Percentiles rank a stretch among this genome's conserved stretches.
phyloP scores from a whole-genome alignment of 2,329 filamentous ascomycete species.

The Alternaria incomplexa region DNA sequence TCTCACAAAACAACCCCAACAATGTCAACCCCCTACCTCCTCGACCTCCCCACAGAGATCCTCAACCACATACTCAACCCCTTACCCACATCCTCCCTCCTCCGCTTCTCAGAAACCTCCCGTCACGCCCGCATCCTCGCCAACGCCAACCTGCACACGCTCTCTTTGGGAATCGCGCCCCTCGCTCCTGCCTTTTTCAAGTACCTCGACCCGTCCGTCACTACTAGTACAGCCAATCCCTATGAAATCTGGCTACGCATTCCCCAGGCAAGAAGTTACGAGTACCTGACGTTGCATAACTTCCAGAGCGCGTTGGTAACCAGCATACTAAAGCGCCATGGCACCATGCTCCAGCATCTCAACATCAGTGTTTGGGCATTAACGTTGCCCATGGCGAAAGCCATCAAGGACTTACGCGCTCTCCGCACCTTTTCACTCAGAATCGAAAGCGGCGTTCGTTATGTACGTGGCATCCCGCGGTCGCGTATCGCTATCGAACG shows the following conservation, averaged over 20 bases:
- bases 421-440: constrained; percentile 32
- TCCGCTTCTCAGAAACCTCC: constrained; percentile 44
- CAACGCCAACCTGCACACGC: constrained; percentile 56
- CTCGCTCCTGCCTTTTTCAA: not conserved
- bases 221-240: not conserved
- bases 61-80: constrained; percentile 40
- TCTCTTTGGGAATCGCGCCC: constrained; percentile 78
- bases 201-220: constrained; percentile 46
- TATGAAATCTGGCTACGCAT: constrained; percentile 3
- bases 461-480: constrained; percentile 17
- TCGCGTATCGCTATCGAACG: constrained; percentile 8
- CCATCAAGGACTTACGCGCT: constrained; percentile 24
- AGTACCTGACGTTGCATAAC: constrained; percentile 26
- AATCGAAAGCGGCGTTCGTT: constrained; percentile 26
- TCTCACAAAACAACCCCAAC: not conserved
- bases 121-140: constrained; percentile 35
- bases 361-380: constrained; percentile 40
- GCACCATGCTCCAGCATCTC: constrained; percentile 31
- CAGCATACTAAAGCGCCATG: constrained; percentile 34
- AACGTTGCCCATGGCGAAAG: constrained; percentile 27
- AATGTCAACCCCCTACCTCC: constrained; percentile 23
- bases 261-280: constrained; percentile 19
- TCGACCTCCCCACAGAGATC: constrained; percentile 43
- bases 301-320: constrained; percentile 39
- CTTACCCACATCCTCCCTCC: constrained; percentile 39